These are phyloP conservation scores for Scedosporium minutisporum DNA, from an alignment of 2,329 filamentous ascomycete genomes.

Conservation along the genomic window DNA sequence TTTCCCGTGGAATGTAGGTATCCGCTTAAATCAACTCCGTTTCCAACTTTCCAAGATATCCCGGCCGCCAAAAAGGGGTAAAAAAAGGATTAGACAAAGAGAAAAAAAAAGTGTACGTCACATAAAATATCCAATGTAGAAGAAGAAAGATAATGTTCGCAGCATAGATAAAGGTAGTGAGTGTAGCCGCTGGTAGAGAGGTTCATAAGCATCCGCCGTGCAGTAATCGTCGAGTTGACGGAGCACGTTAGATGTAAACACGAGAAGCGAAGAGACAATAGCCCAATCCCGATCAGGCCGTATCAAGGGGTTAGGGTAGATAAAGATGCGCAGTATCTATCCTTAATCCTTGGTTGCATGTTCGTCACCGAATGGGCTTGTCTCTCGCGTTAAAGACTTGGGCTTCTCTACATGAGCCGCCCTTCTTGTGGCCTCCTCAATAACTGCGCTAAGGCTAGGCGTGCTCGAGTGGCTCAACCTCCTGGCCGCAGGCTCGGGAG, in stretches of 20 bases:
- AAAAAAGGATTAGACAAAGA: not conserved
- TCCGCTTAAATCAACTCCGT: constrained; percentile 2
- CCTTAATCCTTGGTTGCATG: constrained; percentile 42
- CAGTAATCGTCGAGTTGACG: not conserved
- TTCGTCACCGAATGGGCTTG: constrained; percentile 49
- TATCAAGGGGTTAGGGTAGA: not conserved
- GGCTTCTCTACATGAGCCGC: constrained; percentile 22
- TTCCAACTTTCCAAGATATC: constrained; percentile 4
- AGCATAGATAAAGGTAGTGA: no score
- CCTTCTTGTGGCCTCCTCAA: constrained; percentile 39
- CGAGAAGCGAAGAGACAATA: constrained; percentile 1
- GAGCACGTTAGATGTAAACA: not conserved
- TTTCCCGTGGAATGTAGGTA: not conserved
- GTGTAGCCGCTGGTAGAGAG: not conserved
- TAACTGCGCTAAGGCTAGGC: constrained; percentile 43
- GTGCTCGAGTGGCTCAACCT: constrained; percentile 20
- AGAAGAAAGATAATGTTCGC: not conserved
- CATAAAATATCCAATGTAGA: not conserved
- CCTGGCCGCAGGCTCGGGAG: constrained; percentile 26
- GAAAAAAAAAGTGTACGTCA: not conserved
- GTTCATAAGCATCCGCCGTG: not conserved
- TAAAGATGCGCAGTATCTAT: not conserved
- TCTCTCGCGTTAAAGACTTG: constrained; percentile 21
- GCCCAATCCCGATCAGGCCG: not conserved
- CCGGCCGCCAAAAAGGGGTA: not conserved